Evolutionary conservation across 129 eudicot species (phyloP), one percentile per base, ranked within the genome.

Genomic region (Flaveria brownii): DNA sequence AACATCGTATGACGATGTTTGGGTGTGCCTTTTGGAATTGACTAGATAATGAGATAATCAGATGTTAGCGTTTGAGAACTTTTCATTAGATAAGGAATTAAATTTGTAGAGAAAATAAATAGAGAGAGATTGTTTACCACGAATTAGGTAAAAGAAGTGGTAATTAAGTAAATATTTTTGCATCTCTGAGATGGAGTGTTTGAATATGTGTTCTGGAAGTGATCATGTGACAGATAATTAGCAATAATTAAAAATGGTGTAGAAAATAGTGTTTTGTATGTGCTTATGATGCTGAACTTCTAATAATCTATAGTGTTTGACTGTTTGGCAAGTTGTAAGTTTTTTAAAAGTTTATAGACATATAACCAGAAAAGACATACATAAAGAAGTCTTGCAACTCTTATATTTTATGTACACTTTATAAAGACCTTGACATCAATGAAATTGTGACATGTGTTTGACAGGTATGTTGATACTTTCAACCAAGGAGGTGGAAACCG

Each of bases 381-480:
- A 3, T 51, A 7, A 51, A 51, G 18, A 16, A 15, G 57, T n/a
- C n/a, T 51, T 51, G 20, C n/a, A 1, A 51, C 16, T 6, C 6
- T 33, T 33, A 0, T 4, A 33, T 51, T 20, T 20, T 20, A 20
- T 20, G 22, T 20, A 20, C 68, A 26, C 18, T 62, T 1, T 62
- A 62, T 62, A 26, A 62, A 26, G 18, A 12, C n/a, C 68, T 5
- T 28, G n/a, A 13, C 43, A 62, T 61, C 18, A 3, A 4, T 62
- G 20, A 23, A 4, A 54, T 65, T 15, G 45, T 39, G 57, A 54
- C 56, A 41, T 16, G 17, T 11, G 57, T 76, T 76, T 79, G 67
- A 22, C 91, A 94, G 99, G 94, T 94, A 94, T 20, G 99, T 94
- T 17, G 99, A 94, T 80, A 94, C 97, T 26, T 91, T 94, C 78